Evolutionary conservation across 164 flowering plant species (phyloP).

Genomic region (Liriodendron chinense): DNA sequence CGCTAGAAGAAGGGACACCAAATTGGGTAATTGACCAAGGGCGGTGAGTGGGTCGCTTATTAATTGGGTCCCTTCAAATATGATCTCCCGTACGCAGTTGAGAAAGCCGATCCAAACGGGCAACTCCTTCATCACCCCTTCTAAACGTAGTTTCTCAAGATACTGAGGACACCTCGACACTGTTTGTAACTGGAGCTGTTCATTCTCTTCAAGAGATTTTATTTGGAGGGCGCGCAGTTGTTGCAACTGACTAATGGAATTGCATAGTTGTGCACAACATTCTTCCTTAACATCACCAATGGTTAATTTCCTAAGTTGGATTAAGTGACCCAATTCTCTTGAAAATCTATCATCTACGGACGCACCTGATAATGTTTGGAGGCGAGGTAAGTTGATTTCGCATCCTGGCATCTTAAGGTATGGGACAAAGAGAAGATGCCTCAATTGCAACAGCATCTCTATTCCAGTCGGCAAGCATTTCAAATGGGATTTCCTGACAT

Average conservation of each 20-base stretch:
- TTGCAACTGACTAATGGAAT: not conserved
- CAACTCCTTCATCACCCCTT: not conserved
- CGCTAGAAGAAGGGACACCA: not conserved
- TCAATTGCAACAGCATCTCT: slow-evolving; percentile 21
- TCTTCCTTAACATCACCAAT: slow-evolving; percentile 16
- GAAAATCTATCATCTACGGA: slow-evolving; percentile 19
- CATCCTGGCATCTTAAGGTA: slow-evolving; percentile 3
- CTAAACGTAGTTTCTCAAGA: not conserved
- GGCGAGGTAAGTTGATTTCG: slow-evolving; percentile 25
- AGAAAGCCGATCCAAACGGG: not conserved
- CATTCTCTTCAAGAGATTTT: not conserved
- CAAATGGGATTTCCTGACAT: slow-evolving; percentile 29
- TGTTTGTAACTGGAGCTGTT: slow-evolving; percentile 1
- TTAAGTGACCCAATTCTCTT: slow-evolving; percentile 5
- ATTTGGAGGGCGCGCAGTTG: not conserved
- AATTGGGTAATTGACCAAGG: not conserved
- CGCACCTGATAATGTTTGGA: slow-evolving; percentile 12
- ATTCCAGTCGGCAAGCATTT: slow-evolving; percentile 27
- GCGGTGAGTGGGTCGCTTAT: not conserved
- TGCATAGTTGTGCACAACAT: slow-evolving; percentile 12
- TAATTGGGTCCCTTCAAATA: not conserved
- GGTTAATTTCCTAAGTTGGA: slow-evolving; percentile 22
- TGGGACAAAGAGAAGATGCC: slow-evolving; percentile 21
- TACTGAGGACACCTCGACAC: slow-evolving; percentile 8
- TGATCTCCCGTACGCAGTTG: not conserved